Evolutionary conservation across 2,329 filamentous ascomycete species (phyloP).

Genomic region (Clonostachys rhizophaga): DNA sequence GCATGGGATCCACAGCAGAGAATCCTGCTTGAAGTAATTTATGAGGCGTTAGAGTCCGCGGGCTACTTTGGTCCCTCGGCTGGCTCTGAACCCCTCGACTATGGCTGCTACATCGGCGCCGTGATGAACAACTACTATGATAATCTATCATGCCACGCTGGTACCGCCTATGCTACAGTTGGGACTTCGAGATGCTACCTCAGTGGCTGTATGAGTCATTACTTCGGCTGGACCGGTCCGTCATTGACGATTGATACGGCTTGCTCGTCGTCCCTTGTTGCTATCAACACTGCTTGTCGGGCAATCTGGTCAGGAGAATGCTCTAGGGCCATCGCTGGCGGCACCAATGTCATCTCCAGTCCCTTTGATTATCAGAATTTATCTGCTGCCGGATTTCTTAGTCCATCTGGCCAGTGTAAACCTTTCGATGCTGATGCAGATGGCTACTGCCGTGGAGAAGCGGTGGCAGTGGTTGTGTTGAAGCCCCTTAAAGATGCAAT

Average conservation of each 20-base stretch:
- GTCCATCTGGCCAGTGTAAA: conserved; percentile 20
- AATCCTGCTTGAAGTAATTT: conserved; percentile 28
- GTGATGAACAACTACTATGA: conserved; percentile 30
- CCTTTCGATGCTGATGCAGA: conserved; percentile 29
- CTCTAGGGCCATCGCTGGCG: conserved; percentile 26
- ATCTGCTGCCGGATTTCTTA: conserved; percentile 15
- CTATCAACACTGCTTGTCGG: conserved; percentile 20
- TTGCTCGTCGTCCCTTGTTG: conserved; percentile 24
- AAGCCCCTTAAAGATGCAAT: conserved; percentile 42
- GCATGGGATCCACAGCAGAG: conserved; percentile 34
- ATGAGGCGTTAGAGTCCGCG: conserved; percentile 27
- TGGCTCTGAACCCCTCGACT: conserved; percentile 2
- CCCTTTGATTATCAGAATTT: conserved; percentile 13
- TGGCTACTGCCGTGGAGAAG: conserved; percentile 50
- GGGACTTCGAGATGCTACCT: conserved; percentile 22
- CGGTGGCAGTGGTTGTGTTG: conserved; percentile 33
- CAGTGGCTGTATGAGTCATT: conserved; percentile 20
- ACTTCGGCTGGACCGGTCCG: conserved; percentile 27
- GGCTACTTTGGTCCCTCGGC: conserved; percentile 6
- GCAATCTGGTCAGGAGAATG: conserved; percentile 19
- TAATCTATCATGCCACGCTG: conserved; percentile 8
- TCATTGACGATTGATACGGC: conserved; percentile 26
- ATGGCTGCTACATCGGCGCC: conserved; percentile 31
- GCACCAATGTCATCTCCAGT: conserved; percentile 27
- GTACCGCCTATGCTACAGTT: conserved; percentile 2